Evolutionary conservation across 352 stramenopile species (phyloP).

Genomic region (Globisporangium cystogenes): DNA sequence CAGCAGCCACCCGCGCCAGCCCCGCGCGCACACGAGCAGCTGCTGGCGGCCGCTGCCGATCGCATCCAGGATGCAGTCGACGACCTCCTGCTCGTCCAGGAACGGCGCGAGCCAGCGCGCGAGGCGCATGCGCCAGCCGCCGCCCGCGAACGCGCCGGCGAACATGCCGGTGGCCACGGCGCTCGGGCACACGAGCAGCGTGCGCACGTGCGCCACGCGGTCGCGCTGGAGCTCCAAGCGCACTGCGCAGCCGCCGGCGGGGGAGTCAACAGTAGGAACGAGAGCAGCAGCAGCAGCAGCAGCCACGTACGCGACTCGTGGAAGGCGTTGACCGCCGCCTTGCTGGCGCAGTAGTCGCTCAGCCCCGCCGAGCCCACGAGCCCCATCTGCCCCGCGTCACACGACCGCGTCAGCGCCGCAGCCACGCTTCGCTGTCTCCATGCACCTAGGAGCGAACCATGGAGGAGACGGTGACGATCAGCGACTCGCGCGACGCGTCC

Average conservation of each 20-base stretch:
- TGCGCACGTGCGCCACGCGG: constrained; percentile 46
- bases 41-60: constrained; percentile 51
- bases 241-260: constrained; percentile 46
- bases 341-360: constrained; percentile 74
- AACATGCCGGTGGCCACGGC: constrained; percentile 81
- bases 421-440: too few species aligned
- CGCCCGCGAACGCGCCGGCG: constrained; percentile 33
- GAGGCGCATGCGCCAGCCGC: constrained; percentile 31
- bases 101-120: constrained; percentile 42
- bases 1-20: constrained; percentile 43
- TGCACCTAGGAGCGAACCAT: too few species aligned
- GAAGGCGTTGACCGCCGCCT: constrained; percentile 68
- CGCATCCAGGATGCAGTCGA: constrained; percentile 39
- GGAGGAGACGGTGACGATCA: constrained; percentile 75
- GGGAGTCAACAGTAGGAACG: too few species aligned
- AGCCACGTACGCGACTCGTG: constrained; percentile 43
- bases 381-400: constrained; percentile 39
- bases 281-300: constrained; percentile 1
- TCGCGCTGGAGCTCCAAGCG: constrained; percentile 69
- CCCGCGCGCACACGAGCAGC: constrained; percentile 59
- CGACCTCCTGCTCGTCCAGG: constrained; percentile 42
- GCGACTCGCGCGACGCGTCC: constrained; percentile 14
- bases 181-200: constrained; percentile 69
- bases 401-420: background rate
- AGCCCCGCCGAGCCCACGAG: constrained; percentile 56